Base-by-base conservation (phyloP, 495 filamentous ascomycete genomes). In the Evernia prunastri region DNA sequence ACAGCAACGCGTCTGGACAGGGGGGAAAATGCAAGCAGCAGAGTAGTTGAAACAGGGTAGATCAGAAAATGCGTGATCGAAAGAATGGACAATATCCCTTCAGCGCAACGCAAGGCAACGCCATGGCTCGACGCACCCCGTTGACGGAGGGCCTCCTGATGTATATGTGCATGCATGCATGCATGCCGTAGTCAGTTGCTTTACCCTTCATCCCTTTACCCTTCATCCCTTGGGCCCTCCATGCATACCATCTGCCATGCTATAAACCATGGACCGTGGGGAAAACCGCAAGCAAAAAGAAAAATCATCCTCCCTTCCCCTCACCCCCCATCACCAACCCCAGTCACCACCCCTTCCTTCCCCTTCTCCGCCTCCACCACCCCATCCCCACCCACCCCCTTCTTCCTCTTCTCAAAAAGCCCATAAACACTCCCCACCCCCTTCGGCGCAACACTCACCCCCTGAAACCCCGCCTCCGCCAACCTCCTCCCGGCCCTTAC, bases 401-500 rank as follows among this genome's bases (percentile, higher is more conserved):
- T 9, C 49, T 39, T 31, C 40, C 63, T 59, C 45, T 66, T 70
- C 57, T 72, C 71, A 57, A 82, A 83, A 69, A 83, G 77, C 7
- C 73, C 78, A 62, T 77, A 75, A 56, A 91, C 82, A 74, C 86
- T 88, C 68, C 76, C 76, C 73, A 90, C 87, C 17, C 84, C 78
- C 67, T 79, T 79, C 6, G 79, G 67, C 53, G 83, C 85, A 54
- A 89, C 68, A 69, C 82, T 82, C 68, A 89, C 66, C 59, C 77
- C 77, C 40, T 78, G 78, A 73, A 93, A 97, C 65, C 80, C 76
- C 4, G 84, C 78, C 73, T 97, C 93, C 8, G 90, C 78, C 47
- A 94, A 77, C 53, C 91, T 78, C 72, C 83, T 90, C 13, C 86
- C 88, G 0, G 81, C 84, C 65, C 86, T 87, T 59, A 97, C 80